Evolutionary conservation across 2,329 filamentous ascomycete genomes (phyloP), one percentile per base, ranked within the genome.

Genomic region (Sclerotinia trifoliorum): DNA sequence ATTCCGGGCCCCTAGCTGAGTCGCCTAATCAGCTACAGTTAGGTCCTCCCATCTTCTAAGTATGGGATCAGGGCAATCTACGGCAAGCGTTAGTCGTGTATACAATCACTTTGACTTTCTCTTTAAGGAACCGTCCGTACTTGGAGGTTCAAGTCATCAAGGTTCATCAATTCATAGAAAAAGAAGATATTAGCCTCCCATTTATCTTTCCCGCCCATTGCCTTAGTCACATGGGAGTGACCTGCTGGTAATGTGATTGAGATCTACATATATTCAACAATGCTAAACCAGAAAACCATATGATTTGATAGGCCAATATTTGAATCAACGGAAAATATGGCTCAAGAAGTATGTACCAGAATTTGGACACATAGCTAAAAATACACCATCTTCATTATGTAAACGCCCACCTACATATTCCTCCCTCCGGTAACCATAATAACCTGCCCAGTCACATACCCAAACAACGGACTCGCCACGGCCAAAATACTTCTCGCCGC

Each of bases 371-470:
- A 29, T 0, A 11, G 10, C 5, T 11, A 19, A 21, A 21, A 29
- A 60, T 6, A 29, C 1, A 5, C 11, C 0, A 15, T 39, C 4
- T 51, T 3, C 29, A 51, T 1, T 13, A n/a, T 0, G 11, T 26
- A 24, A 7, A 51, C 0, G 15, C 26, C 52, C 29, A 29, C 19
- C 67, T 75, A 88, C 82, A 87, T 87, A 72, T 87, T 86, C 68
- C 85, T 82, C 2, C 93, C 92, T 19, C 92, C 93, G 6, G 92
- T 95, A 65, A 95, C 92, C 81, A 89, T 91, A 73, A 96, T 90
- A 0, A 92, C 94, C 84, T 96, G 92, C 0, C 93, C 93, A 71
- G 86, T 90, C 5, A 96, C 92, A 81, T 96, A 96, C 52, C 88
- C 88, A 75, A 95, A 93, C 76, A 94, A 79, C 39, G 93, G 93